A percentile compares a stretch with the other conserved stretches of the same genome.
Evolutionary conservation across 495 filamentous ascomycete species (phyloP).

Genomic region (Podospora tetraspora): DNA sequence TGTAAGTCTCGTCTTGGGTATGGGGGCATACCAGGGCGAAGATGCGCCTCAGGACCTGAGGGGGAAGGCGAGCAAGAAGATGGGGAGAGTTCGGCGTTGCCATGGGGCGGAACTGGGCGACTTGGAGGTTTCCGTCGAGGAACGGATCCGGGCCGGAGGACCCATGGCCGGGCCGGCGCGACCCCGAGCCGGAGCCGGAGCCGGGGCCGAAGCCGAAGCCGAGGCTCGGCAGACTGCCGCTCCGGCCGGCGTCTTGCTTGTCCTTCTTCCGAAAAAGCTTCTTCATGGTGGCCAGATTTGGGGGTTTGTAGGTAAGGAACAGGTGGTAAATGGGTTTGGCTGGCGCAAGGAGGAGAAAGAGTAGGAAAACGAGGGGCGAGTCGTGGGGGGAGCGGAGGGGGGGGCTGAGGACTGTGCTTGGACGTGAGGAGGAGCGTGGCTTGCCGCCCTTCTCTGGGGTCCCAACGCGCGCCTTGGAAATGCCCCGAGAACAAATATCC

Average conservation of each 20-base stretch:
- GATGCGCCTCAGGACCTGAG: conserved; percentile 61
- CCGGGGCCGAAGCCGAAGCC: conserved; percentile 10
- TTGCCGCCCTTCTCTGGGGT: neutral
- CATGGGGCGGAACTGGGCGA: conserved; percentile 13
- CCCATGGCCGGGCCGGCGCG: neutral
- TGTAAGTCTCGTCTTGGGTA: conserved; percentile 66
- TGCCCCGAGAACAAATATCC: neutral
- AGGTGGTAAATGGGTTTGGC: neutral
- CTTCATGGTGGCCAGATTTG: conserved; percentile 20
- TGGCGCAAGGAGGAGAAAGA: neutral
- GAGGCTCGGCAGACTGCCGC: conserved; percentile 17
- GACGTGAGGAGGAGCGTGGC: neutral
- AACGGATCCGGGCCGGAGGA: neutral
- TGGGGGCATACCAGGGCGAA: conserved; percentile 84
- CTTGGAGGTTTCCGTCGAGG: neutral
- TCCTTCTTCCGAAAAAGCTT: conserved; percentile 42
- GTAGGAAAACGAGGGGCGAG: neutral
- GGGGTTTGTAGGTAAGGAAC: neutral
- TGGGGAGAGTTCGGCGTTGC: conserved; percentile 28
- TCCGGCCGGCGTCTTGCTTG: conserved; percentile 25
- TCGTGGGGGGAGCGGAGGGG: too few relatives aligned
- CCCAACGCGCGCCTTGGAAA: neutral
- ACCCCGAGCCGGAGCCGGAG: conserved; percentile 11
- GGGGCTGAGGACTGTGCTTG: neutral
- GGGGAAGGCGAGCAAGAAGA: conserved; percentile 48